phyloP scores from a whole-genome alignment of 78 protist genomes.

The Creolimax fragrantissima region DNA sequence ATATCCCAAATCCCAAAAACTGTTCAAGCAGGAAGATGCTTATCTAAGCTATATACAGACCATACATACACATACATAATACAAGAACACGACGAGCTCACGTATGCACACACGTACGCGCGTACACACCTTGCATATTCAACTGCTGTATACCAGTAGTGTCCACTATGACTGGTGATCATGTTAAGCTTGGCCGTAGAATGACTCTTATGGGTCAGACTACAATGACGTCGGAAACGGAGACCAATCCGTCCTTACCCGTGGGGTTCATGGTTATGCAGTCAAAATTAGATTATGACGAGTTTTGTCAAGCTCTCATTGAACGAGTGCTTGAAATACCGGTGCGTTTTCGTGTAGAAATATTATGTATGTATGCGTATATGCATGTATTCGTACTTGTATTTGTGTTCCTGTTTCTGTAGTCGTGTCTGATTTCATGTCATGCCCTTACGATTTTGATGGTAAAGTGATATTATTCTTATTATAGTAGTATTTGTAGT shows the following conservation, averaged over 20 bases:
- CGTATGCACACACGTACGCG: not conserved
- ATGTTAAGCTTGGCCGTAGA: not conserved
- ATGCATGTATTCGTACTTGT: too few species aligned
- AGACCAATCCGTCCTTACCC: constrained; percentile 9
- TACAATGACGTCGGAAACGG: not conserved
- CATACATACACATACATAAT: not conserved
- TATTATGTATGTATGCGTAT: too few species aligned
- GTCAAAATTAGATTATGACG: not conserved
- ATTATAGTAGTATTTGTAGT: too few species aligned
- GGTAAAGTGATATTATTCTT: too few species aligned
- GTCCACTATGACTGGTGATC: not conserved
- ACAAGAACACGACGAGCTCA: not conserved
- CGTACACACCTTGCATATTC: not conserved
- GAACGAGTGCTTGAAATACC: not conserved
- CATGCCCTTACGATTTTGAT: too few species aligned
- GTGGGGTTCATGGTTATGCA: constrained; percentile 15
- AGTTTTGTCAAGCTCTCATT: not conserved
- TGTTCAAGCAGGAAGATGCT: too few species aligned
- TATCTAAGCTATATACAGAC: not conserved
- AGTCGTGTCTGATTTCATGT: too few species aligned
- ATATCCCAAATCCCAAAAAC: too few species aligned
- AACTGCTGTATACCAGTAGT: not conserved
- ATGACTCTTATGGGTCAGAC: not conserved
- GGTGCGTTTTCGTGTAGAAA: not conserved
- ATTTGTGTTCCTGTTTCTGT: too few species aligned